Evolutionary conservation across 345 rosid genomes (phyloP).

Genomic region (Camelina laxa): DNA sequence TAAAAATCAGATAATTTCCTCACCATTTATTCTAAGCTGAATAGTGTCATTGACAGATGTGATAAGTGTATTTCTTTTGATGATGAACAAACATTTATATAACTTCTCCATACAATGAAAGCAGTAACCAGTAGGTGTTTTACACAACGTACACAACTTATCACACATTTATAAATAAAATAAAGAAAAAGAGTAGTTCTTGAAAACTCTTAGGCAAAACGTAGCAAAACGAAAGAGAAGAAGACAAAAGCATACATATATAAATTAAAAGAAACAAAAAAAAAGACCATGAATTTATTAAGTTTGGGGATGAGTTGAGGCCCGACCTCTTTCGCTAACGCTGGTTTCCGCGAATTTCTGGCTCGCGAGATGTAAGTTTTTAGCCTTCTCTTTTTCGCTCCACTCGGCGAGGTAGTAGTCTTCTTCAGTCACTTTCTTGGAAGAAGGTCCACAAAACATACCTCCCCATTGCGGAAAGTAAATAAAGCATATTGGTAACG

Average conservation of each 20-base stretch:
- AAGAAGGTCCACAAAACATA: constrained; percentile 79
- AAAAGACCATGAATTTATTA: neutral
- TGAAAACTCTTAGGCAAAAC: neutral
- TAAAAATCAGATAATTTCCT: no score
- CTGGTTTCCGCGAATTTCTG: constrained; percentile 77
- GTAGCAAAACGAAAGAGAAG: neutral
- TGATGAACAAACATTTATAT: constrained; percentile 15
- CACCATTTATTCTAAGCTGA: no score
- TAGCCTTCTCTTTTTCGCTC: constrained; percentile 56
- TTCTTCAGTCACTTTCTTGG: constrained; percentile 59
- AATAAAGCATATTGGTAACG: constrained; percentile 62
- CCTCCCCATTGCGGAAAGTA: constrained; percentile 98
- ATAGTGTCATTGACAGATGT: no score
- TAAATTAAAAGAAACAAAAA: neutral
- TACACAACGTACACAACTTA: constrained; percentile 27
- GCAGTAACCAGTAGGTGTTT: constrained; percentile 1
- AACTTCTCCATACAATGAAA: neutral
- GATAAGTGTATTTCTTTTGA: neutral
- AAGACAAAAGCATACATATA: constrained; percentile 11
- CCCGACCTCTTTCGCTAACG: constrained; percentile 64
- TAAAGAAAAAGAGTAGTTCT: constrained; percentile 10
- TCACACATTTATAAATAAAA: neutral
- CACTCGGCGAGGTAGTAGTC: constrained; percentile 82
- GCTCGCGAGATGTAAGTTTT: constrained; percentile 61
- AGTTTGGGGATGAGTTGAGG: constrained; percentile 33